Evolutionary conservation across 2,329 filamentous ascomycete species (phyloP), one percentile per base, ranked within the genome.

Genomic region (Neonectria neomacrospora): DNA sequence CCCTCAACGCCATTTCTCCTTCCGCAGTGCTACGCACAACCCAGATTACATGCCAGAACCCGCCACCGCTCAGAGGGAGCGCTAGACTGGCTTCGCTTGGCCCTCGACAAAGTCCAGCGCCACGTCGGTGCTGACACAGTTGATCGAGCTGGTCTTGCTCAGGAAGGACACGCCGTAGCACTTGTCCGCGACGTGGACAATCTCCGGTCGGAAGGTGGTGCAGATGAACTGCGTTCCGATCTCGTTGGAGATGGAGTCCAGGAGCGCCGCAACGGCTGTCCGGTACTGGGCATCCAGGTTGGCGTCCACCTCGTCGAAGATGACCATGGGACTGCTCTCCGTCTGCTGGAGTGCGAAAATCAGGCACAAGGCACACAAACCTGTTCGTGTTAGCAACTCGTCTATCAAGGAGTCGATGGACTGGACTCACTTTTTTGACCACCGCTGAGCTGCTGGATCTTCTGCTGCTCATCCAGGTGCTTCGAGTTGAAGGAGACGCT

Each of bases 331-430:
- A 47, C 95, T 96, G 10, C 95, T 96, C 77, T 99, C 96, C 63
- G 95, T 97, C 71, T 94, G 93, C 80, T 99, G 96, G 71, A 99
- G 96, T n/a, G 96, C 96, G 77, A 99, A 99, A 71, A 99, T 96
- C 54, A 99, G 88, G 47, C 96, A 96, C n/a, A 99, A 88, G 10
- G 96, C 96, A 79, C 95, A 98, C 66, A 98, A 84, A 87, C 93
- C 92, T 94, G 67, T 7, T 54, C 48, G 30, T 65, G 47, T 64
- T 54, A 66, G 58, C 53, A 37, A 20, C 14, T 42, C 50, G 6
- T 30, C 20, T 8, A 4, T 30, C 23, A 45, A 30, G 7, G 18
- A 8, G n/a, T 20, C 3, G 1, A 4, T 5, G 30, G 6, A 50
- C n/a, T 10, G 20, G 30, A 81, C 90, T 85, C 81, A 94, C 93